Conservation (phyloP, 2,329 filamentous ascomycete species). For the Polychaeton citri region DNA sequence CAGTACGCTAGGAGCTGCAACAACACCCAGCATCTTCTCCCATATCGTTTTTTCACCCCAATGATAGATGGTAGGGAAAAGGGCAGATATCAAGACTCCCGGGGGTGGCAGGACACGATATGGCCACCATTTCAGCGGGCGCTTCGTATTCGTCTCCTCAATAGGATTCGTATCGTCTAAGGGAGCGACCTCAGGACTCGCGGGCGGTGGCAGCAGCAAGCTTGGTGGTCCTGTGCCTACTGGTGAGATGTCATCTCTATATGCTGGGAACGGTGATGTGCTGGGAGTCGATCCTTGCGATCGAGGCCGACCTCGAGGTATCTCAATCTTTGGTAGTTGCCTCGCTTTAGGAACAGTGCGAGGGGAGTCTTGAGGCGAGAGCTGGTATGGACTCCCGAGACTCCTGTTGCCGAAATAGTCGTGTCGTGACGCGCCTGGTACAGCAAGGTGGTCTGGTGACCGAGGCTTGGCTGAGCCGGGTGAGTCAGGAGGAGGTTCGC, state of each 20-base stretch:
- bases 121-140: slow-evolving; percentile 63
- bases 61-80: slow-evolving; percentile 76
- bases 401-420: not conserved
- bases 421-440: not conserved
- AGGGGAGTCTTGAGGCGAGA: slow-evolving; percentile 8
- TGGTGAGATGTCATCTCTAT: slow-evolving; percentile 41
- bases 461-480: not conserved
- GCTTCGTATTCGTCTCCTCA: slow-evolving; percentile 15
- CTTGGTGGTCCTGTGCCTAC: slow-evolving; percentile 39
- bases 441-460: not conserved
- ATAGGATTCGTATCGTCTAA: slow-evolving; percentile 31
- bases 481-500: not conserved
- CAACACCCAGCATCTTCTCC: slow-evolving; percentile 67
- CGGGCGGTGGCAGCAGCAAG: slow-evolving; percentile 38
- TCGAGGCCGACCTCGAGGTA: slow-evolving; percentile 19
- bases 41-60: slow-evolving; percentile 75
- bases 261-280: slow-evolving; percentile 54
- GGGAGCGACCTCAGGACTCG: slow-evolving; percentile 28
- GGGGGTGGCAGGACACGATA: slow-evolving; percentile 60
- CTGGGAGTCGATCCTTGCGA: slow-evolving; percentile 25
- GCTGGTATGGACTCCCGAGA: not conserved
- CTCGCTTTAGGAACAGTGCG: slow-evolving; percentile 17
- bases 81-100: slow-evolving; percentile 52
- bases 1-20: slow-evolving; percentile 83
- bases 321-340: slow-evolving; percentile 26